Percentiles rank a stretch among this genome's conserved stretches.
Evolutionary conservation across 106 monocot species (phyloP).

Genomic region (Allium sativum): DNA sequence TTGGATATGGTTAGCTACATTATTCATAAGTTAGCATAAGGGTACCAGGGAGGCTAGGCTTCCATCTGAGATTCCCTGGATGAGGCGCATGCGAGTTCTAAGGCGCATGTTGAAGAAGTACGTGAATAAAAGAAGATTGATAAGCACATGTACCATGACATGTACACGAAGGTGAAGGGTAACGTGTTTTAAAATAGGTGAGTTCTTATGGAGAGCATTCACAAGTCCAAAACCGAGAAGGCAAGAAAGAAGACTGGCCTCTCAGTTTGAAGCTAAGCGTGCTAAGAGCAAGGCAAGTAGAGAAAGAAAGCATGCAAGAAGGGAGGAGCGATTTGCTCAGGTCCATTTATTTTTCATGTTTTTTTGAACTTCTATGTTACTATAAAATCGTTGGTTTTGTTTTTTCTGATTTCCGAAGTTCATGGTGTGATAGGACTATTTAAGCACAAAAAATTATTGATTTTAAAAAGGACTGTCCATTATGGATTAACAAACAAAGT

Average conservation of each 20-base stretch:
- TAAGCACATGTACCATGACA: conserved; percentile 47
- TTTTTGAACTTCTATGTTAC: too few species aligned
- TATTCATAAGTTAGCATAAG: conserved; percentile 19
- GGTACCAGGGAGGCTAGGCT: conserved; percentile 45
- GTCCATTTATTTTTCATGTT: conserved; percentile 5
- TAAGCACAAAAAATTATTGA: too few species aligned
- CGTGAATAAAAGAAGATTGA: conserved; percentile 38
- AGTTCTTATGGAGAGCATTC: conserved; percentile 40
- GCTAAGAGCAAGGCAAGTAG: conserved; percentile 37
- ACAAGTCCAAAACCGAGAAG: conserved; percentile 50
- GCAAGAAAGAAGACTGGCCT: conserved; percentile 31
- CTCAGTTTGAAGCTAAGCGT: conserved; percentile 40
- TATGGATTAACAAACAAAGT: too few species aligned
- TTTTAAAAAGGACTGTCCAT: too few species aligned
- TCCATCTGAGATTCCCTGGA: conserved; percentile 35
- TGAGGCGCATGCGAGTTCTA: conserved; percentile 37
- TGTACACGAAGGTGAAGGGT: conserved; percentile 47
- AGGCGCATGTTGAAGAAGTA: conserved; percentile 34
- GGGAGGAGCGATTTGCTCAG: conserved; percentile 38
- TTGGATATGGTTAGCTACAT: conserved; percentile 27
- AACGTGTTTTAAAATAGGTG: conserved; percentile 37
- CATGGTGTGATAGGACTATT: too few species aligned
- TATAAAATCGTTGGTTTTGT: too few species aligned
- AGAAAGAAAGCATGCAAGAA: conserved; percentile 34
- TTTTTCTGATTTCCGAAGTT: too few species aligned